A percentile compares a stretch with the other conserved stretches of the same genome.
Conservation (phyloP, 805 yeast species). For the Diddensiella santjacobensis region DNA sequence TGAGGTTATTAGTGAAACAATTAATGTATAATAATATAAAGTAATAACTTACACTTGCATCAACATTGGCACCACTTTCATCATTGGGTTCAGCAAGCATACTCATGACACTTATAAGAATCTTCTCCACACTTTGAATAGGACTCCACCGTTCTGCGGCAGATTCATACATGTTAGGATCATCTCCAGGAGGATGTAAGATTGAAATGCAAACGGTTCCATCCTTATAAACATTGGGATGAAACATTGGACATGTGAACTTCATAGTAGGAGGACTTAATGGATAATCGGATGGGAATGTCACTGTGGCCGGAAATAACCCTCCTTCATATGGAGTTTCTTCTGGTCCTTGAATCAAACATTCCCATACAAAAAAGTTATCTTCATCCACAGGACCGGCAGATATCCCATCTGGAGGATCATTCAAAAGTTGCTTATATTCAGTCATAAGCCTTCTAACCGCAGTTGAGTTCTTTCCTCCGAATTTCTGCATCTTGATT, state of each 20-base stretch:
- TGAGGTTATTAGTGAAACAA: too few relatives aligned
- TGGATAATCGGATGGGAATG: conserved; percentile 77
- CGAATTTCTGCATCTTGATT: not conserved
- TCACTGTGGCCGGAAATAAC: conserved; percentile 70
- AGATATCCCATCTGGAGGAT: conserved; percentile 91
- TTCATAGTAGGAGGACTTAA: conserved; percentile 73
- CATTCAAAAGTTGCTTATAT: conserved; percentile 76
- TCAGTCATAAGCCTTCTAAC: conserved; percentile 84
- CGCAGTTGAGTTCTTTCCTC: conserved; percentile 50
- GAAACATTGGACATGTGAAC: conserved; percentile 78
- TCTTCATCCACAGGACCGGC: conserved; percentile 86
- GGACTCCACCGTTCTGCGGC: conserved; percentile 99
- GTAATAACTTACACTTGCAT: conserved; percentile 42
- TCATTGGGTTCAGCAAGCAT: conserved; percentile 95
- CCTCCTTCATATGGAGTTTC: conserved; percentile 87
- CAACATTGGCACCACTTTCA: conserved; percentile 90
- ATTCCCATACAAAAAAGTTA: conserved; percentile 77
- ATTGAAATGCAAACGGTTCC: conserved; percentile 96
- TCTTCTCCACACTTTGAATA: conserved; percentile 96
- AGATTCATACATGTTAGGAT: conserved; percentile 90
- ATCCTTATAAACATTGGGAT: conserved; percentile 90
- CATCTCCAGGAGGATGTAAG: conserved; percentile 94
- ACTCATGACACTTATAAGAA: conserved; percentile 84
- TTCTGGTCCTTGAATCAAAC: conserved; percentile 76
- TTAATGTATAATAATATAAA: too few relatives aligned